phyloP scores from a whole-genome alignment of 345 rosid genomes.

The Anacardium occidentale region DNA sequence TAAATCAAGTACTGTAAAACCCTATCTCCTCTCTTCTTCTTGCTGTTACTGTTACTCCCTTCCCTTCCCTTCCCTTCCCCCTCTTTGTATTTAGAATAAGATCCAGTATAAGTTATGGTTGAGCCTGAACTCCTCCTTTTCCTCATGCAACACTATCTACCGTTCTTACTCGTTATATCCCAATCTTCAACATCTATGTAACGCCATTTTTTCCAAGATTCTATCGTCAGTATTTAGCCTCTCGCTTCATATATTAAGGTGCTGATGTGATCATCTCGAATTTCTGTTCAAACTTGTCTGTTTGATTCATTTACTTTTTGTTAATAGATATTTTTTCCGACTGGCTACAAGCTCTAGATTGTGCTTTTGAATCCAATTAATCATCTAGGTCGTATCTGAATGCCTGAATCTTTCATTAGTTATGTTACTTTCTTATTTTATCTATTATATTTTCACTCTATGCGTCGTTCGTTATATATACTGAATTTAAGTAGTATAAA shows the following conservation, averaged over 20 bases:
- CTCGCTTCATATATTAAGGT: conserved; percentile 30
- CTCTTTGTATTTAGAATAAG: neutral
- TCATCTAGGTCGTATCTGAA: conserved; percentile 29
- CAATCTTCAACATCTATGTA: conserved; percentile 22
- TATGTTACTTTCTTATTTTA: conserved; percentile 16
- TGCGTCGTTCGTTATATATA: too few relatives aligned
- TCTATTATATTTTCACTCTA: neutral
- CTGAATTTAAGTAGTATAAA: conserved; percentile 2
- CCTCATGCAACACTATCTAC: neutral
- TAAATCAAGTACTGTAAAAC: neutral
- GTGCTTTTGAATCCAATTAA: conserved; percentile 18
- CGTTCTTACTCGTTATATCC: conserved; percentile 17
- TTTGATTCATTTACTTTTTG: neutral
- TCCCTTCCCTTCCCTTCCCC: neutral
- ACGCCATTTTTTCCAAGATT: neutral
- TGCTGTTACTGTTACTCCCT: neutral
- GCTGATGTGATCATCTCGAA: neutral
- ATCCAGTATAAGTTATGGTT: neutral
- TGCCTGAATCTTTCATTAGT: conserved; percentile 16
- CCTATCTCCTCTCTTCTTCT: neutral
- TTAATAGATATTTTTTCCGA: neutral
- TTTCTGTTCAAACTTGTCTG: neutral
- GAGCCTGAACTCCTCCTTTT: too few relatives aligned
- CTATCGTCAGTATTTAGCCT: neutral
- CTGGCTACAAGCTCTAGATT: conserved; percentile 25